Conservation (phyloP, 495 filamentous ascomycete genomes). For the Diplogelasinospora grovesii region DNA sequence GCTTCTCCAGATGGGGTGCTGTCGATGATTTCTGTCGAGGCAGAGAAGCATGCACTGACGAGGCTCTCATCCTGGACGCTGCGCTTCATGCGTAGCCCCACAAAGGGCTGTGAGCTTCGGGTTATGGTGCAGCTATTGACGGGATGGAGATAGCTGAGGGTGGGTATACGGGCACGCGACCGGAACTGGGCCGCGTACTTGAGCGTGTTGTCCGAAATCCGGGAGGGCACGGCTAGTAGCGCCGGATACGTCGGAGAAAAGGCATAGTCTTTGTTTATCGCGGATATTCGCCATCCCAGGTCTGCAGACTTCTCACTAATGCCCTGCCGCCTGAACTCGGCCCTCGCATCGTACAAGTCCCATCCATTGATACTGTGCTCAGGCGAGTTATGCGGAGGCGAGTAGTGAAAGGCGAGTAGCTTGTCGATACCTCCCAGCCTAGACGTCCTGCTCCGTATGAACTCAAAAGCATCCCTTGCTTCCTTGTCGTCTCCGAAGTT, state of each 20-base stretch:
- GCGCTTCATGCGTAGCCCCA: constrained; percentile 79
- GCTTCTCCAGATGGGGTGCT: constrained; percentile 10
- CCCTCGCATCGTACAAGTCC: constrained; percentile 77
- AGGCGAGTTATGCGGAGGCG: constrained; percentile 51
- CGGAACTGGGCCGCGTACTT: constrained; percentile 90
- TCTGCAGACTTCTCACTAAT: constrained; percentile 66
- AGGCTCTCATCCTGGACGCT: constrained; percentile 96
- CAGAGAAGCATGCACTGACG: constrained; percentile 88
- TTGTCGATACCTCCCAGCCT: constrained; percentile 78
- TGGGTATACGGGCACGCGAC: constrained; percentile 80
- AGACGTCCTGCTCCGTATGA: constrained; percentile 75
- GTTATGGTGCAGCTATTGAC: constrained; percentile 97
- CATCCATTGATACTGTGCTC: constrained; percentile 78
- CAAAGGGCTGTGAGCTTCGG: constrained; percentile 85
- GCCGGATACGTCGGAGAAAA: constrained; percentile 96
- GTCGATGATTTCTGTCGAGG: constrained; percentile 46
- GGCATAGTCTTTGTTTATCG: constrained; percentile 78
- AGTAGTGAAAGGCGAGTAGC: constrained; percentile 84
- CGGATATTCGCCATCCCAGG: constrained; percentile 82
- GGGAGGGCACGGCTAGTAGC: constrained; percentile 71
- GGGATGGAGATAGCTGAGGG: constrained; percentile 86
- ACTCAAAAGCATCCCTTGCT: constrained; percentile 82
- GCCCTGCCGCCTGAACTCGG: constrained; percentile 76
- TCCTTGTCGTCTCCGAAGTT: constrained; percentile 70
- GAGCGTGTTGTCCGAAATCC: constrained; percentile 91